phyloP scores from a whole-genome alignment of 176 grass and related monocot genomes.

The Thalia dealbata region DNA sequence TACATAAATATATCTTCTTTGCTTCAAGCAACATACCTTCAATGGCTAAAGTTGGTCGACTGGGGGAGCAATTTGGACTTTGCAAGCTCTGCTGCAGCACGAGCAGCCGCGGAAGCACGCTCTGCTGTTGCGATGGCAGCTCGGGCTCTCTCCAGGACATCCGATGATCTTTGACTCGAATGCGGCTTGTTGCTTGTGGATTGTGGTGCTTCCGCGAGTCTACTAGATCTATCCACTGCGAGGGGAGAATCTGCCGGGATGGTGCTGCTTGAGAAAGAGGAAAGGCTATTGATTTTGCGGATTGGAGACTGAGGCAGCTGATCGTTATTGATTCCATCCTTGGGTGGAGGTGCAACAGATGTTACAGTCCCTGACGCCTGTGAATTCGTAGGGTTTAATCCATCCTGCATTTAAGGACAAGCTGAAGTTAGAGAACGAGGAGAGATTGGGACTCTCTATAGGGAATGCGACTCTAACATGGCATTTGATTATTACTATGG shows the following conservation, averaged over 20 bases:
- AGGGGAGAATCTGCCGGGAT: conserved; percentile 12
- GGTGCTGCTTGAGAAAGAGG: conserved; percentile 12
- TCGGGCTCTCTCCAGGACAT: conserved; percentile 59
- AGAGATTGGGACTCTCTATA: background rate
- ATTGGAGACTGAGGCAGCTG: conserved; percentile 26
- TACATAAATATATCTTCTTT: background rate
- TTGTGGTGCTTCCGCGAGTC: conserved; percentile 11
- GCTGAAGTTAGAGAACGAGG: background rate
- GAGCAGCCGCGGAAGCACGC: conserved; percentile 62
- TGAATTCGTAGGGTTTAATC: conserved; percentile 37
- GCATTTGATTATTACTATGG: too few relatives aligned
- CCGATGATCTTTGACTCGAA: conserved; percentile 33
- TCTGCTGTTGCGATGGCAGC: conserved; percentile 59
- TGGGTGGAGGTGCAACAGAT: conserved; percentile 23
- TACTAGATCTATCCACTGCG: conserved; percentile 6
- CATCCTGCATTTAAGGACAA: conserved; percentile 37
- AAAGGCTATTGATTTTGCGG: conserved; percentile 1
- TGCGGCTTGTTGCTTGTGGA: conserved; percentile 25
- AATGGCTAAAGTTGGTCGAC: background rate
- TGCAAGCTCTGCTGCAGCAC: conserved; percentile 62
- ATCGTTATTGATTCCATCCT: conserved; percentile 24
- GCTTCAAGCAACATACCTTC: background rate
- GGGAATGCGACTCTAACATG: too few relatives aligned
- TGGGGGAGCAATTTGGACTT: conserved; percentile 38
- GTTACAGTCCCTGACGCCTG: conserved; percentile 25